Base-by-base conservation (phyloP, 768 basidiomycete species). In the Boletus fagicola region DNA sequence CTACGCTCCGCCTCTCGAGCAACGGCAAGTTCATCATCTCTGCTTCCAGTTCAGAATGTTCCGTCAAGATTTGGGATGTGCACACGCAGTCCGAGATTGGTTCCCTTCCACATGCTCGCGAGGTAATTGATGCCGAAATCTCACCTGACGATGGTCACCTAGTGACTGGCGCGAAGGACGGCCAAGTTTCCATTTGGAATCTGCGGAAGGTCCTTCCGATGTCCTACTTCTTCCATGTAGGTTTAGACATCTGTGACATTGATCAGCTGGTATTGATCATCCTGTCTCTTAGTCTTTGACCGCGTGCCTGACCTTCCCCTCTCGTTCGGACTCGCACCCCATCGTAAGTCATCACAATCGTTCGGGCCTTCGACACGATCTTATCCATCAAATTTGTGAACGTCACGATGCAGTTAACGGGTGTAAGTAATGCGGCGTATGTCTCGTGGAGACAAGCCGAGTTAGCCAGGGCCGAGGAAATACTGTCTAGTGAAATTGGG, bases 1-100 rank as follows among this genome's bases (percentile, higher is more conserved):
- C 55, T n/a, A 51, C 57, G 2, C 65, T 66, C 15, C 35, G 53
- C 22, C 31, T 67, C 47, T 66, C 65, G 26, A 62, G 51, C 40
- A 66, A 59, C 4, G 65, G 59, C 42, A 67, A 56, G 36, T 67
- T 66, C 42, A 47, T 67, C 10, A 12, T 62, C 24, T 64, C 65
- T 39, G 65, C 59, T 20, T 66, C 65, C 8, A 31, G 20, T 13
- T 67, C 54, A 24, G 62, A 59, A 40, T 31, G 36, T 45, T 48
- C 3, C 7, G n/a, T 59, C 58, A 67, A 56, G 44, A 51, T 66
- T 28, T 67, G 62, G 65, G 60, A 67, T 43, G 35, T 36, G 9
- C 54, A 49, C 5, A 51, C 54, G 3, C 51, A 7, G 7, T 47
- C 52, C 11, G 39, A 58, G 36, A 51, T 67, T 18, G 24, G 20